A percentile compares a stretch with the other conserved stretches of the same genome.
These are phyloP conservation scores for Silybum marianum DNA, from an alignment of 129 eudicot genomes.

Conservation along the genomic window DNA sequence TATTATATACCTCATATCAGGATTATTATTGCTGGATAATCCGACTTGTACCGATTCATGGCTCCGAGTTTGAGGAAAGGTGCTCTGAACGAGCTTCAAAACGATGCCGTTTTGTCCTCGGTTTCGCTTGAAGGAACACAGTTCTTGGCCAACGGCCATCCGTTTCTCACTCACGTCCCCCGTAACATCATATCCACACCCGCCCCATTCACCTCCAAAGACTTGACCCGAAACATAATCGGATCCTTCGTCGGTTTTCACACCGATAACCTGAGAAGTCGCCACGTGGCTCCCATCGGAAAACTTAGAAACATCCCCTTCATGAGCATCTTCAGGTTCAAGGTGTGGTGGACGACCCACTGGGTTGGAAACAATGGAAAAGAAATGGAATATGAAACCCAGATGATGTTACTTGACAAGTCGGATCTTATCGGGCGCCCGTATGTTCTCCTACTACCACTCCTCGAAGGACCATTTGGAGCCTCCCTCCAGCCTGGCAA, in stretches of 20 bases:
- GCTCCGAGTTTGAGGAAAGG: conserved; percentile 48
- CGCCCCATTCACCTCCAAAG: conserved; percentile 12
- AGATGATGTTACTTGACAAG: conserved; percentile 59
- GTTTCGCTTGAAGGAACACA: conserved; percentile 41
- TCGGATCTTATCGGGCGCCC: conserved; percentile 50
- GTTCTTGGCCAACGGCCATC: conserved; percentile 51
- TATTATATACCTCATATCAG: too few relatives aligned
- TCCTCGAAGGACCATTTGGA: conserved; percentile 70
- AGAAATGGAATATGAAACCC: conserved; percentile 79
- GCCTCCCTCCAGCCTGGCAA: conserved; percentile 79
- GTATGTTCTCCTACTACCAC: conserved; percentile 66
- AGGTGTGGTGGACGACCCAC: conserved; percentile 97
- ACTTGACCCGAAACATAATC: background rate
- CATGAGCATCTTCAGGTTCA: conserved; percentile 85
- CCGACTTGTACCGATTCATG: conserved; percentile 26
- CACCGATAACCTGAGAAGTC: conserved; percentile 16
- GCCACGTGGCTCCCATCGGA: conserved; percentile 71
- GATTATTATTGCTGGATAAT: background rate
- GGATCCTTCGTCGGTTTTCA: conserved; percentile 38
- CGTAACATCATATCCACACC: conserved; percentile 39
- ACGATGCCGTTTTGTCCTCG: background rate
- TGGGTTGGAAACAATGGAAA: conserved; percentile 72
- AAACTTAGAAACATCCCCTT: conserved; percentile 58
- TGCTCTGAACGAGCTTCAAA: conserved; percentile 17
- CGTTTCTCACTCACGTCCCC: conserved; percentile 56